Percentiles rank a stretch among this genome's conserved stretches.
These are phyloP conservation scores for Piloderma croceum DNA, from an alignment of 768 basidiomycete genomes.

Conservation along the genomic window DNA sequence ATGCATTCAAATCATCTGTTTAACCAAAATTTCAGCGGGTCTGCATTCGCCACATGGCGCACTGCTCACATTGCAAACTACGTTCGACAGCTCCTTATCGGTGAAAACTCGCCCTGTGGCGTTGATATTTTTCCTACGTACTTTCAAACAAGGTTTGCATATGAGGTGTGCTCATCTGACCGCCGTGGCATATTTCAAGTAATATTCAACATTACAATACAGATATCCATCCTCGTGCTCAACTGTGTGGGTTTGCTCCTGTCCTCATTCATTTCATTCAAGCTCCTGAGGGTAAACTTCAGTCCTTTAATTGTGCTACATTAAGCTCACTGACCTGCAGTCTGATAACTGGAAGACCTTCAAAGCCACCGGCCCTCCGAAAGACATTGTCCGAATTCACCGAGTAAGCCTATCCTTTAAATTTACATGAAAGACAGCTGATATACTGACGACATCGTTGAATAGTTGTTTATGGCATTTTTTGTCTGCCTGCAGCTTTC, in stretches of 20 bases:
- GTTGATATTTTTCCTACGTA: slow-evolving; percentile 43
- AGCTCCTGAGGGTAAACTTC: slow-evolving; percentile 34
- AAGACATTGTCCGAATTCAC: slow-evolving; percentile 30
- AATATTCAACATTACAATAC: not conserved
- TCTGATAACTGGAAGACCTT: no score
- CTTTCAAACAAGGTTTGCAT: slow-evolving; percentile 33
- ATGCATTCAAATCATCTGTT: no score
- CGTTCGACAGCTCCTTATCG: slow-evolving; percentile 34
- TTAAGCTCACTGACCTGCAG: no score
- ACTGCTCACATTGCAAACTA: slow-evolving; percentile 29
- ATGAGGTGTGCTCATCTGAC: slow-evolving; percentile 39
- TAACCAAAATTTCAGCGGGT: no score
- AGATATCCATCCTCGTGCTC: slow-evolving; percentile 48
- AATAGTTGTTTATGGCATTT: slow-evolving; percentile 52
- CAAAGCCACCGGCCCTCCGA: slow-evolving; percentile 30
- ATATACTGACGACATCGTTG: not conserved
- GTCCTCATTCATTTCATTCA: slow-evolving; percentile 39
- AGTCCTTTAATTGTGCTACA: not conserved
- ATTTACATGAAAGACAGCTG: not conserved
- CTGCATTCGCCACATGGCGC: slow-evolving; percentile 45
- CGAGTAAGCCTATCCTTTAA: slow-evolving; percentile 18
- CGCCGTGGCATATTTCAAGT: not conserved
- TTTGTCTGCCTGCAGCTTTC: slow-evolving; percentile 51
- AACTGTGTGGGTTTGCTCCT: slow-evolving; percentile 39
- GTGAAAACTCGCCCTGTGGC: slow-evolving; percentile 41